These are phyloP conservation scores for Clavariopsis aquatica DNA, from an alignment of 495 filamentous ascomycete genomes.

Conservation along the genomic window DNA sequence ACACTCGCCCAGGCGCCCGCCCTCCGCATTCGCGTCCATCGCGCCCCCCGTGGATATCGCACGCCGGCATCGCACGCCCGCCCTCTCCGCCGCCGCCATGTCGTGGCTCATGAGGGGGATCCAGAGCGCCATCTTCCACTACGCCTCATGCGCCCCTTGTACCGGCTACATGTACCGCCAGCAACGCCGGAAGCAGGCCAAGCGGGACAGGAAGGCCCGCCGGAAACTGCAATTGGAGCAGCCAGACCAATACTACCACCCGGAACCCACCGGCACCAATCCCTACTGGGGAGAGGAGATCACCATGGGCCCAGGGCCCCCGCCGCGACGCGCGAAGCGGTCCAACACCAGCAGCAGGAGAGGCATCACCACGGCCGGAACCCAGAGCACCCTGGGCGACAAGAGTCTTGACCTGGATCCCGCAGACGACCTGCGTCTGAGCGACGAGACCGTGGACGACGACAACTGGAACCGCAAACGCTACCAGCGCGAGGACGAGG, in stretches of 20 bases:
- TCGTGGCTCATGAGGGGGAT: conserved; percentile 42
- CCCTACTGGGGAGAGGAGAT: conserved; percentile 86
- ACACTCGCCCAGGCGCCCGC: neutral
- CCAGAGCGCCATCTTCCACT: conserved; percentile 86
- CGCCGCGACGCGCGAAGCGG: conserved; percentile 60
- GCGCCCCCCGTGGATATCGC: neutral
- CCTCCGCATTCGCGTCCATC: neutral
- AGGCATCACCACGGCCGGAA: conserved; percentile 51
- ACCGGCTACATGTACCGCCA: conserved; percentile 61
- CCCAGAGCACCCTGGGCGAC: conserved; percentile 33
- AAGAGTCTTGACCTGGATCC: conserved; percentile 33
- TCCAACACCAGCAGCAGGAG: conserved; percentile 55
- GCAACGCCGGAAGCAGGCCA: conserved; percentile 66
- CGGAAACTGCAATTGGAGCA: conserved; percentile 63
- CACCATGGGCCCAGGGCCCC: conserved; percentile 70
- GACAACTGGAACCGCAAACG: conserved; percentile 72
- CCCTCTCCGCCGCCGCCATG: conserved; percentile 22
- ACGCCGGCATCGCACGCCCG: neutral
- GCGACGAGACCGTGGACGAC: conserved; percentile 42
- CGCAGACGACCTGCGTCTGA: conserved; percentile 29
- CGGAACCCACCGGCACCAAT: conserved; percentile 79
- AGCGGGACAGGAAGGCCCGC: conserved; percentile 60
- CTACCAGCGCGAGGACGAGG: conserved; percentile 83
- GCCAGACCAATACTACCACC: conserved; percentile 73
- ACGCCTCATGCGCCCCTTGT: conserved; percentile 81